A percentile compares a stretch with the other conserved stretches of the same genome.
phyloP scores from a whole-genome alignment of 768 basidiomycete genomes.

The Tylopilus vinaceipallidus region DNA sequence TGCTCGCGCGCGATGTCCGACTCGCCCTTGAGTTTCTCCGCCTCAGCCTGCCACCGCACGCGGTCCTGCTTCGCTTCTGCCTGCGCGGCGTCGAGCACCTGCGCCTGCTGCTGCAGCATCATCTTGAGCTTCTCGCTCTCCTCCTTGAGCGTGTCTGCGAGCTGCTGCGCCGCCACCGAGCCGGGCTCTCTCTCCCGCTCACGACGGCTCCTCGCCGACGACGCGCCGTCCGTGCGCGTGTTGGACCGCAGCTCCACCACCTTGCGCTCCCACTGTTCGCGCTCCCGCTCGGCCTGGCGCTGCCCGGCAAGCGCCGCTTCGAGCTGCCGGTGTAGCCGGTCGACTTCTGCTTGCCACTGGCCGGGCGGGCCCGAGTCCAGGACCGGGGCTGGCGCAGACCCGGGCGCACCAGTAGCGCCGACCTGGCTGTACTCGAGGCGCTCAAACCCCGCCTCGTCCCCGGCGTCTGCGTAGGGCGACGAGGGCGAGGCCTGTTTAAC shows the following conservation, averaged over 20 bases:
- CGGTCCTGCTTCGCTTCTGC: slow-evolving; percentile 14
- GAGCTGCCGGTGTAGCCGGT: slow-evolving; percentile 8
- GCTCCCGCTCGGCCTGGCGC: slow-evolving; percentile 18
- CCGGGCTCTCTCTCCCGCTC: slow-evolving; percentile 18
- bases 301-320: slow-evolving; percentile 13
- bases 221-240: slow-evolving; percentile 10
- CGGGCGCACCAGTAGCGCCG: background rate
- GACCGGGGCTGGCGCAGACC: background rate
- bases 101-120: slow-evolving; percentile 16
- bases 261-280: slow-evolving; percentile 23
- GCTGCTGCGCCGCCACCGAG: background rate
- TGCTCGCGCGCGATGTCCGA: background rate
- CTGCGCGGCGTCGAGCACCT: slow-evolving; percentile 9
- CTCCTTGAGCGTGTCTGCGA: slow-evolving; percentile 16
- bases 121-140: slow-evolving; percentile 25
- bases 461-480: slow-evolving; percentile 12
- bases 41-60: slow-evolving; percentile 10
- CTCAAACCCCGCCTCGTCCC: slow-evolving; percentile 18
- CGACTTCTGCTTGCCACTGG: slow-evolving; percentile 12
- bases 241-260: slow-evolving; percentile 16
- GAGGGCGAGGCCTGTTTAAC: slow-evolving; percentile 8
- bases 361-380: background rate
- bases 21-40: slow-evolving; percentile 16
- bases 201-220: slow-evolving; percentile 13
- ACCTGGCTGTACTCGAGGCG: slow-evolving; percentile 23